Conservation (phyloP, 345 rosid genomes). For the Jatropha curcas region DNA sequence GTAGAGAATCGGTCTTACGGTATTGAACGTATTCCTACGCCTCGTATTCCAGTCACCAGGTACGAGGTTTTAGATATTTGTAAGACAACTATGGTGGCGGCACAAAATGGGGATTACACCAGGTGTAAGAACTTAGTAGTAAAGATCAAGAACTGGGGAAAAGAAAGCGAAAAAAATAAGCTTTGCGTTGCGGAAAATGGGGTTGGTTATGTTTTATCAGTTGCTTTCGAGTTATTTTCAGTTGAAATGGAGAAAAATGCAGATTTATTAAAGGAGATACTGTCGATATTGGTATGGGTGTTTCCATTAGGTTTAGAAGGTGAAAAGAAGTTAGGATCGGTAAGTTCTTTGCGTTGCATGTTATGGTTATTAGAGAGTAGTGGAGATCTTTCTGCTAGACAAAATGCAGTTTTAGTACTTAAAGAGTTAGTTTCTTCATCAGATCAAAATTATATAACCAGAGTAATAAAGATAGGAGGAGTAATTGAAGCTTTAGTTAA, state of each 20-base stretch:
- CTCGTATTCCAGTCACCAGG: conserved; percentile 34
- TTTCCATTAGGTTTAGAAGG: conserved; percentile 28
- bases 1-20: conserved; percentile 34
- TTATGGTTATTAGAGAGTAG: conserved; percentile 24
- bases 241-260: conserved; percentile 16
- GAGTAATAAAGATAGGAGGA: conserved; percentile 20
- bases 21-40: conserved; percentile 39
- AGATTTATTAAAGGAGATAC: conserved; percentile 32
- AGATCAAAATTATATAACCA: neutral
- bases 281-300: conserved; percentile 29
- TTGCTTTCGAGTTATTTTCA: conserved; percentile 32
- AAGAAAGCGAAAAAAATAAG: conserved; percentile 41
- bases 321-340: conserved; percentile 27
- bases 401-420: conserved; percentile 28
- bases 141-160: conserved; percentile 34
- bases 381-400: conserved; percentile 32
- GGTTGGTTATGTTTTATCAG: conserved; percentile 21
- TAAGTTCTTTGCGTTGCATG: conserved; percentile 21
- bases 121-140: conserved; percentile 29
- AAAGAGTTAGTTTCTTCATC: conserved; percentile 24
- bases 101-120: conserved; percentile 21
- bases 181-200: conserved; percentile 23
- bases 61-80: conserved; percentile 31
- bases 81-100: conserved; percentile 17
- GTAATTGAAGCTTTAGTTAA: conserved; percentile 23